phyloP scores from a whole-genome alignment of 495 filamentous ascomycete genomes.

The Lophiotrema nucula region DNA sequence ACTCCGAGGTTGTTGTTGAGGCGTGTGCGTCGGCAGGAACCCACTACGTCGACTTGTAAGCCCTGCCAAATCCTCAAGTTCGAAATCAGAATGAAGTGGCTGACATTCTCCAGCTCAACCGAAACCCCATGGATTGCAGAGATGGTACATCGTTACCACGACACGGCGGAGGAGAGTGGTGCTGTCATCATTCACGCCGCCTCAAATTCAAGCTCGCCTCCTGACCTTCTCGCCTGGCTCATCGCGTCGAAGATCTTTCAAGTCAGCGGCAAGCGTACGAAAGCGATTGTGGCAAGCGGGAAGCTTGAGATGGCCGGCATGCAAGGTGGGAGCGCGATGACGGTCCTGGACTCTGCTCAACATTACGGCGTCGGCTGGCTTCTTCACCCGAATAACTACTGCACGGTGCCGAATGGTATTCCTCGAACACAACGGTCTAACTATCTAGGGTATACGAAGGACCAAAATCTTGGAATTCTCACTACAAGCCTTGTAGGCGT shows the following conservation, averaged over 20 bases:
- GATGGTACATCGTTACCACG: conserved; percentile 79
- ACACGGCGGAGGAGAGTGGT: conserved; percentile 68
- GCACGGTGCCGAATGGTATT: background rate
- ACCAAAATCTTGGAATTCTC: conserved; percentile 63
- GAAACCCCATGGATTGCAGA: conserved; percentile 76
- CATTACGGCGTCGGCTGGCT: conserved; percentile 6
- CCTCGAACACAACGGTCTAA: conserved; percentile 44
- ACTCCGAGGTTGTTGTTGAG: conserved; percentile 73
- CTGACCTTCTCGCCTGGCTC: conserved; percentile 70
- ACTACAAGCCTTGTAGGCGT: conserved; percentile 56
- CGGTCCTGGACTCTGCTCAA: background rate
- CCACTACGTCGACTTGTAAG: conserved; percentile 72
- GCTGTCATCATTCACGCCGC: conserved; percentile 78
- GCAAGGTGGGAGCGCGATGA: conserved; percentile 6
- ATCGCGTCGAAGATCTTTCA: conserved; percentile 63
- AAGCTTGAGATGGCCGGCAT: conserved; percentile 4
- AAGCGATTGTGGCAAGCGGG: background rate
- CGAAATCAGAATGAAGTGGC: conserved; percentile 62
- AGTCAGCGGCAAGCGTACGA: conserved; percentile 37
- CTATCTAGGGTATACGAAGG: conserved; percentile 49
- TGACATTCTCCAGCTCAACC: conserved; percentile 78
- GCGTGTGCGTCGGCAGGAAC: conserved; percentile 79
- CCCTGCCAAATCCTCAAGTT: conserved; percentile 52
- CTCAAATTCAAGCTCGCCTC: conserved; percentile 57
- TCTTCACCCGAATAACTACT: background rate